Conservation (phyloP, 495 filamentous ascomycete genomes). For the Xylaria cubensis region DNA sequence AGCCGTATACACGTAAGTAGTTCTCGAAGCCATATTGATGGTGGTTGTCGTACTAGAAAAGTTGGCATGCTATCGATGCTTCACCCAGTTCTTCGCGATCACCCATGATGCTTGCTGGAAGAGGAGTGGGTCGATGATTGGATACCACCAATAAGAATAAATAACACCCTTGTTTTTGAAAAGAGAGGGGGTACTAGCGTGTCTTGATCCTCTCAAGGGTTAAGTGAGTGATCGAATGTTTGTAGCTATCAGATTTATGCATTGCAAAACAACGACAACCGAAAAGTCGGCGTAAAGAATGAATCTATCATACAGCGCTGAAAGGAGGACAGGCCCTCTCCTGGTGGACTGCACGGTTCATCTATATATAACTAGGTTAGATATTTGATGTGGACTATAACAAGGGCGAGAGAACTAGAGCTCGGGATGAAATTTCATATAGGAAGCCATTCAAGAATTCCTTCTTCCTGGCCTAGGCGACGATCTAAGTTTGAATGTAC, state of each 20-base stretch:
- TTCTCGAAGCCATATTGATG: not conserved
- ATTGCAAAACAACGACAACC: too few species aligned
- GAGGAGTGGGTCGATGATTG: not conserved
- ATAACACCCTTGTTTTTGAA: not conserved
- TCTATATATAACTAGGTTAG: too few species aligned
- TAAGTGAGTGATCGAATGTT: not conserved
- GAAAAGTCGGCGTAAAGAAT: too few species aligned
- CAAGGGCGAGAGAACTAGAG: too few species aligned
- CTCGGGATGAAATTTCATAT: too few species aligned
- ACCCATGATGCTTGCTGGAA: not conserved
- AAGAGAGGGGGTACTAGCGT: not conserved
- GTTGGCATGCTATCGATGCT: not conserved
- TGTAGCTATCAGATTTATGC: not conserved
- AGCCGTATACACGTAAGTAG: conserved; percentile 7
- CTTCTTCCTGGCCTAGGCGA: too few species aligned
- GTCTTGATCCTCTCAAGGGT: not conserved
- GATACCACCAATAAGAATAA: not conserved
- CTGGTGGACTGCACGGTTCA: too few species aligned
- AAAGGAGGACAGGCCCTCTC: too few species aligned
- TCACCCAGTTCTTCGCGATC: not conserved
- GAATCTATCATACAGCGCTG: too few species aligned
- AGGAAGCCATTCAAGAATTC: too few species aligned
- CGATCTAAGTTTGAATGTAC: too few species aligned
- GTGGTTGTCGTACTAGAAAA: not conserved
- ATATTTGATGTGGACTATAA: too few species aligned